Base-by-base conservation (phyloP, 2,329 filamentous ascomycete species). In the Capronia epimyces region DNA sequence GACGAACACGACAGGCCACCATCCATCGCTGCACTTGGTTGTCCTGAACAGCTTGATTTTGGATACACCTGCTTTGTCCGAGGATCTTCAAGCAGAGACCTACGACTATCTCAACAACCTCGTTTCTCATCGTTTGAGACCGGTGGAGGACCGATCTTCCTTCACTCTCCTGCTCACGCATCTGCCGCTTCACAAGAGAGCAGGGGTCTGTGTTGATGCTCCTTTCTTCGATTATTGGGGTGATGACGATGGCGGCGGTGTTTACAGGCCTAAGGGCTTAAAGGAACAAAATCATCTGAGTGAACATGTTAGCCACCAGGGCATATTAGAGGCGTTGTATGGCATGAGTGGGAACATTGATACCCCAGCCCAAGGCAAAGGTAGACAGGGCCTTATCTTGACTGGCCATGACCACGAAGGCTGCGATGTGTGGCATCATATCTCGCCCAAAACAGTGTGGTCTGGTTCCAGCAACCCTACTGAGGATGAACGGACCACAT, bases 331-430 rank as follows among this genome's bases (percentile, higher is more conserved):
- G 67, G 87, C 89, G 1, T 79, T 97, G 2, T 90, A 88, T 59
- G 89, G 89, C 9, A 81, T 93, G 69, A 87, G 75, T 62, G 80
- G 78, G 4, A 78, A 87, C 56, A 62, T 71, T 1, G 67, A 71
- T 24, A 84, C 80, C 0, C 73, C 80, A 0, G 81, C 74, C 0
- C 65, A 69, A 9, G 89, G 89, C 1, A 71, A 71, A 45, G 88
- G 89, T 1, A 76, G 88, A 13, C 78, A 75, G 7, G 90, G 91
- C 1, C 71, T 97, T 4, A 82, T 98, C 21, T 71, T 98, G 32
- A 96, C 90, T 43, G 93, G 93, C 0, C 93, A 98, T 66, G 93
- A 98, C 64, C 93, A 98, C 67, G 87, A 87, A 60, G 93, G 93
- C 5, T 98, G 93, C 65, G 89, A 97, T 67, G 86, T 84, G 6